Base-by-base conservation (phyloP, 345 rosid species). In the Erucastrum elatum region DNA sequence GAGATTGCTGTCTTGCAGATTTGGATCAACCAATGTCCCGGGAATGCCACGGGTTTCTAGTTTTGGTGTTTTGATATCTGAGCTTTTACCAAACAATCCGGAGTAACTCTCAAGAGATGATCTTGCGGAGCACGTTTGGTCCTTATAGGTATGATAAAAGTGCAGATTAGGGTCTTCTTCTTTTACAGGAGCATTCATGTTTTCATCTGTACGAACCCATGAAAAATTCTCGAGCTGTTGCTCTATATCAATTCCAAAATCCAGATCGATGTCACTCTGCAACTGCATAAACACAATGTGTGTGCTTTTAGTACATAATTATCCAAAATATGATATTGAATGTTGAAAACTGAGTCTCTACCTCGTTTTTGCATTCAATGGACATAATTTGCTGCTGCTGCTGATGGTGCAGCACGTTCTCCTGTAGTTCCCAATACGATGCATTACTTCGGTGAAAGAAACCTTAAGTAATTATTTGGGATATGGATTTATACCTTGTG, bases 101-200 rank as follows among this genome's bases (percentile, higher is more conserved):
- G 87, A 81, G 82, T 85, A 86, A 76, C 88, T 86, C 71, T 89
- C 91, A 31, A 86, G 86, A 33, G 89, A 85, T 8, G 91, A 85
- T 80, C 85, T 87, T 73, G 84, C 91, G 21, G 89, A 80, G 77
- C 91, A 89, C 46, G 85, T 86, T 25, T 86, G 70, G 79, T 88
- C 94, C 82, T 79, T 87, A 12, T 74, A 87, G 84, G 84, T 81
- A 9, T 78, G 87, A 8, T 83, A 79, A 73, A 85, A 72, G 75
- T 72, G 77, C 15, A 81, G 61, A 79, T 63, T 84, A 58, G 84
- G 82, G 58, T 86, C 87, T 59, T 86, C 90, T 16, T 83, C 74
- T 72, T 78, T 66, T 64, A 84, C 10, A 70, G 82, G 72, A 69
- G 81, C 80, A 12, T 78, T 86, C 64, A 84, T 75, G 74, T 37